Evolutionary conservation across 2,329 filamentous ascomycete species (phyloP).

Genomic region (Beauveria rudraprayagi): DNA sequence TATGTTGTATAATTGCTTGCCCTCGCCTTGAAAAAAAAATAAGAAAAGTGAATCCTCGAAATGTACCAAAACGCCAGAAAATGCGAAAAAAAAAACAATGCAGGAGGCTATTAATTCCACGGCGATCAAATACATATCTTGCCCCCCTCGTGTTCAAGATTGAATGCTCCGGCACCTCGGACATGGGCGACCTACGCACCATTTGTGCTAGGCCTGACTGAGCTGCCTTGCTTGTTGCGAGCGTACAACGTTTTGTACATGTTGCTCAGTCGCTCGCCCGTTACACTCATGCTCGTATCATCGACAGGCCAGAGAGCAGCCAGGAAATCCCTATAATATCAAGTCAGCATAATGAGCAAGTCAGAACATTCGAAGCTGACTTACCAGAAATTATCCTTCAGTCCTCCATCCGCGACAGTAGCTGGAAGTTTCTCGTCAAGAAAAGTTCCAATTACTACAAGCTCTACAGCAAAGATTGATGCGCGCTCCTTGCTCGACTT

Average conservation of each 20-base stretch:
- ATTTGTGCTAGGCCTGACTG: constrained; percentile 24
- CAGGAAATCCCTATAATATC: constrained; percentile 32
- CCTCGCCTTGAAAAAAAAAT: not conserved
- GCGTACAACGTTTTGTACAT: constrained; percentile 35
- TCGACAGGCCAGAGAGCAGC: constrained; percentile 39
- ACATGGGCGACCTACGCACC: constrained; percentile 20
- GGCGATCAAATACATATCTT: constrained; percentile 11
- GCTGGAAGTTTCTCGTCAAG: constrained; percentile 41
- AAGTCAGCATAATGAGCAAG: constrained; percentile 2
- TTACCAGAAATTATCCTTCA: constrained; percentile 45
- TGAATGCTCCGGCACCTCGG: not conserved
- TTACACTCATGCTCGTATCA: constrained; percentile 35
- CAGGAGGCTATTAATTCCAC: constrained; percentile 12
- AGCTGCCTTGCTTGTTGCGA: constrained; percentile 24
- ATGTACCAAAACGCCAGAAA: constrained; percentile 17
- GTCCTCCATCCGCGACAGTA: constrained; percentile 30
- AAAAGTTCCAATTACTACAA: constrained; percentile 55
- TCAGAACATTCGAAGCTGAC: constrained; percentile 15
- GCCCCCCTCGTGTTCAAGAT: not conserved
- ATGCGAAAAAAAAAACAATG: constrained; percentile 12
- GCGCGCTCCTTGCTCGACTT: constrained; percentile 55
- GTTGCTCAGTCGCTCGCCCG: constrained; percentile 34
- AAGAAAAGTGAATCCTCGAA: constrained; percentile 18
- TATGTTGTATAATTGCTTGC: constrained; percentile 19
- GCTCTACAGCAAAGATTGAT: constrained; percentile 51